A percentile compares a stretch with the other conserved stretches of the same genome.
Evolutionary conservation across 805 yeast species (phyloP).

Genomic region (Zygosaccharomyces bisporus): DNA sequence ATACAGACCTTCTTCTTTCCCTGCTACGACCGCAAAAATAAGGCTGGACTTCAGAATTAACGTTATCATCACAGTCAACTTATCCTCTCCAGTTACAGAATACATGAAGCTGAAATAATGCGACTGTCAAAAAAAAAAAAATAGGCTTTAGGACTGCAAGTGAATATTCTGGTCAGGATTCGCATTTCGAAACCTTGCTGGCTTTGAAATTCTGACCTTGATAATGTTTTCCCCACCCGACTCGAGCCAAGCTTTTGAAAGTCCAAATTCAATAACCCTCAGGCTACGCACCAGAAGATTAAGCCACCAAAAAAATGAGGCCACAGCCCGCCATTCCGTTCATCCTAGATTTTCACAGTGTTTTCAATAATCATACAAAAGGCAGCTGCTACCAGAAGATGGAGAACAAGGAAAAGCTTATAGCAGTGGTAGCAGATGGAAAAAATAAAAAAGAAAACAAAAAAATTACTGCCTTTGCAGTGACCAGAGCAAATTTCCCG

Average conservation of each 20-base stretch:
- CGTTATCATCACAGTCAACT: background rate
- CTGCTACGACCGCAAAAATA: too few species aligned
- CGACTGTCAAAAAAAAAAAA: constrained; percentile 47
- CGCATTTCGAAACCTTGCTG: constrained; percentile 33
- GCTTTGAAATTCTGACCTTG: constrained; percentile 7
- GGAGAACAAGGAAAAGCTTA: constrained; percentile 42
- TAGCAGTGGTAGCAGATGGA: constrained; percentile 35
- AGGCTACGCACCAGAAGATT: constrained; percentile 11
- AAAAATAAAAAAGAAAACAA: constrained; percentile 23
- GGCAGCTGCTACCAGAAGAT: constrained; percentile 38
- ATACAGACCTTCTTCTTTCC: background rate
- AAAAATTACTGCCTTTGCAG: constrained; percentile 26
- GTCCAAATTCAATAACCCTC: constrained; percentile 24
- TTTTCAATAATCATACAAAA: background rate
- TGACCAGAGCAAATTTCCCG: constrained; percentile 38
- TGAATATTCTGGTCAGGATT: constrained; percentile 42
- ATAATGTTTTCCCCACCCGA: constrained; percentile 2
- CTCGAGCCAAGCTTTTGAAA: constrained; percentile 6
- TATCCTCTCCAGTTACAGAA: background rate
- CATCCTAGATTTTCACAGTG: background rate
- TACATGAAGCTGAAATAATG: constrained; percentile 41
- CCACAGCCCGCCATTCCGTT: background rate
- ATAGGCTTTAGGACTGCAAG: constrained; percentile 43
- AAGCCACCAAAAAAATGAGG: too few species aligned
- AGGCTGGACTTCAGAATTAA: too few species aligned